phyloP scores from a whole-genome alignment of 306 rosid species.

The Clitoria ternatea region DNA sequence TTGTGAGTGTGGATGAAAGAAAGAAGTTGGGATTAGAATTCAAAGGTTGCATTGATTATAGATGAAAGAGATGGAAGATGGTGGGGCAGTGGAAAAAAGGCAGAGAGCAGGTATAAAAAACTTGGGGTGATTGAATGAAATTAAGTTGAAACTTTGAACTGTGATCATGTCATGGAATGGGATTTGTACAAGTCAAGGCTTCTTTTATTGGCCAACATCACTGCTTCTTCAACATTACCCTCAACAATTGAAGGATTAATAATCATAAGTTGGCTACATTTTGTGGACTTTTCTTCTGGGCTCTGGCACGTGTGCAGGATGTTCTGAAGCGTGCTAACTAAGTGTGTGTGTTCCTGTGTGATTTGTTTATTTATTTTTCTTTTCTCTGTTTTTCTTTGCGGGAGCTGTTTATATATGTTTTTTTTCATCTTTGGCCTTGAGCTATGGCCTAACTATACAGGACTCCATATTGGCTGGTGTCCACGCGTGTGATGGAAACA shows the following conservation, averaged over 20 bases:
- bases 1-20: slow-evolving; percentile 38
- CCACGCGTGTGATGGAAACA: slow-evolving; percentile 48
- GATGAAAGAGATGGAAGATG: slow-evolving; percentile 30
- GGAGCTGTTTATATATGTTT: slow-evolving; percentile 29
- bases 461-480: slow-evolving; percentile 28
- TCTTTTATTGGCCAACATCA: slow-evolving; percentile 24
- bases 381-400: slow-evolving; percentile 24
- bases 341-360: slow-evolving; percentile 43
- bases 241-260: neutral
- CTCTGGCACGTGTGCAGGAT: slow-evolving; percentile 32
- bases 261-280: slow-evolving; percentile 26
- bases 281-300: slow-evolving; percentile 32
- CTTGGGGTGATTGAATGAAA: neutral
- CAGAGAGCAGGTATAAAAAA: slow-evolving; percentile 6
- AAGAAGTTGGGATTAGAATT: slow-evolving; percentile 46
- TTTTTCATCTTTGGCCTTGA: slow-evolving; percentile 24
- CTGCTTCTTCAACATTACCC: slow-evolving; percentile 16
- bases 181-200: slow-evolving; percentile 39
- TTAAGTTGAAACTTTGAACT: slow-evolving; percentile 12
- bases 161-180: slow-evolving; percentile 25
- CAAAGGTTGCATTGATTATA: slow-evolving; percentile 46
- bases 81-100: slow-evolving; percentile 44
- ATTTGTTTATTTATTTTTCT: neutral
- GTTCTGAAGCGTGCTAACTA: slow-evolving; percentile 28
- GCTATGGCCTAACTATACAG: slow-evolving; percentile 43